A percentile compares a stretch with the other conserved stretches of the same genome.
These are phyloP conservation scores for Liriodendron chinense DNA, from an alignment of 164 flowering plant genomes.

Conservation along the genomic window DNA sequence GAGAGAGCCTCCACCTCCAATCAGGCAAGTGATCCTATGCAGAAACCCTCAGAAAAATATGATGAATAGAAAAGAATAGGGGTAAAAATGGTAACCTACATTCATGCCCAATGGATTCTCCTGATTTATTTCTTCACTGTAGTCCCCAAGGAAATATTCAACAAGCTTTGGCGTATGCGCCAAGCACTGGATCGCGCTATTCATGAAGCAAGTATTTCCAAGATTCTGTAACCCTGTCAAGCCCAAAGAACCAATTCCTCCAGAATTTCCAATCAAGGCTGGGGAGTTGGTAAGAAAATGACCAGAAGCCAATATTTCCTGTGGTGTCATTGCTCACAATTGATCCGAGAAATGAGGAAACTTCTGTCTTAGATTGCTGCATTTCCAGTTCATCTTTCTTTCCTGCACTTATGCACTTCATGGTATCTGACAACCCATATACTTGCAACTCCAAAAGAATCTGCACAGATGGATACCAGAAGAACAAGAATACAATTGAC, in stretches of 20 bases:
- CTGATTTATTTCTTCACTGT: constrained; percentile 65
- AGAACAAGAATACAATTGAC: constrained; percentile 11
- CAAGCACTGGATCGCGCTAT: constrained; percentile 90
- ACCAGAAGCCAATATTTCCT: constrained; percentile 32
- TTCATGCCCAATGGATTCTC: constrained; percentile 87
- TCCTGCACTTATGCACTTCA: constrained; percentile 49
- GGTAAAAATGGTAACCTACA: constrained; percentile 38
- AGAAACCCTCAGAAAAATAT: background rate
- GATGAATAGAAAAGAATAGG: background rate
- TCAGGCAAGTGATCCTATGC: background rate
- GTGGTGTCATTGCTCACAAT: constrained; percentile 47
- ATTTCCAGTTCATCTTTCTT: constrained; percentile 30
- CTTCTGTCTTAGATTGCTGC: constrained; percentile 28
- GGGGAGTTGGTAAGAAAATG: constrained; percentile 23
- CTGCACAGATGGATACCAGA: constrained; percentile 33
- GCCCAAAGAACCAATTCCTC: constrained; percentile 63
- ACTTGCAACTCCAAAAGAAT: constrained; percentile 82
- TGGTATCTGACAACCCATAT: constrained; percentile 78
- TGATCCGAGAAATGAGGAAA: constrained; percentile 36
- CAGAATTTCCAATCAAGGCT: constrained; percentile 26
- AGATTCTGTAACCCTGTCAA: constrained; percentile 89
- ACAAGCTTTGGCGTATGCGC: constrained; percentile 89
- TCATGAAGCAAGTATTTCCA: constrained; percentile 98
- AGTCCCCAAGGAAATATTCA: constrained; percentile 87
- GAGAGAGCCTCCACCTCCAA: background rate